Evolutionary conservation across 2,329 filamentous ascomycete species (phyloP).

Genomic region (Bisporella sp.): DNA sequence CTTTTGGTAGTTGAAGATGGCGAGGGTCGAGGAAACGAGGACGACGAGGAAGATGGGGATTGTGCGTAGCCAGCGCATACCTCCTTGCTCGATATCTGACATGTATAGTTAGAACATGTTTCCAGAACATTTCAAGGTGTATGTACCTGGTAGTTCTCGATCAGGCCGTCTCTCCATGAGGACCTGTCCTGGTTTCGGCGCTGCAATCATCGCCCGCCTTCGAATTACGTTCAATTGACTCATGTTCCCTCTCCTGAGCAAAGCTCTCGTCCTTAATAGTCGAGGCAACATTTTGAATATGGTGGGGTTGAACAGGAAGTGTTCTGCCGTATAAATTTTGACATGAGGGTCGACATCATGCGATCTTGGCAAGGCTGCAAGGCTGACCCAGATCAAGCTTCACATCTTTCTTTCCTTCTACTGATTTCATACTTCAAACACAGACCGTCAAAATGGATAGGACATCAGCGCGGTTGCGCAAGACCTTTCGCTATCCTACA

Average conservation of each 20-base stretch:
- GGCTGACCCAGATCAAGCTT: not conserved
- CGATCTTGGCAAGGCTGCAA: conserved; percentile 5
- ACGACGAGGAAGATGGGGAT: conserved; percentile 74
- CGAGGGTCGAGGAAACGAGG: conserved; percentile 64
- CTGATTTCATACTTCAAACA: not conserved
- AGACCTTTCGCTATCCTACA: conserved; percentile 68
- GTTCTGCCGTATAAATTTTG: too few species aligned
- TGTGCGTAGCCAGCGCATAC: conserved; percentile 58
- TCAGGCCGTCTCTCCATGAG: conserved; percentile 59
- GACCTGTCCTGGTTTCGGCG: conserved; percentile 52
- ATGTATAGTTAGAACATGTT: conserved; percentile 1
- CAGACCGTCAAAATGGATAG: conserved; percentile 15
- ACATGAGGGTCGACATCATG: not conserved
- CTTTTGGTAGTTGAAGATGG: conserved; percentile 99
- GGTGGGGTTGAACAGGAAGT: too few species aligned
- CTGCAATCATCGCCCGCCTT: conserved; percentile 44
- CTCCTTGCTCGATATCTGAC: conserved; percentile 21
- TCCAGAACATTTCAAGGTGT: not conserved
- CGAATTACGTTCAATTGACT: conserved; percentile 13
- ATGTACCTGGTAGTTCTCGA: conserved; percentile 57
- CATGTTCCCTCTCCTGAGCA: conserved; percentile 11
- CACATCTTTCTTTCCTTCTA: not conserved
- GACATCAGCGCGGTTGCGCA: conserved; percentile 57
- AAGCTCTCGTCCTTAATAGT: conserved; percentile 19
- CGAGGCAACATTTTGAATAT: conserved; percentile 20